Percentiles rank a stretch among this genome's conserved stretches.
Evolutionary conservation across 208 protist species (phyloP).

Genomic region (Leishmania mexicana): DNA sequence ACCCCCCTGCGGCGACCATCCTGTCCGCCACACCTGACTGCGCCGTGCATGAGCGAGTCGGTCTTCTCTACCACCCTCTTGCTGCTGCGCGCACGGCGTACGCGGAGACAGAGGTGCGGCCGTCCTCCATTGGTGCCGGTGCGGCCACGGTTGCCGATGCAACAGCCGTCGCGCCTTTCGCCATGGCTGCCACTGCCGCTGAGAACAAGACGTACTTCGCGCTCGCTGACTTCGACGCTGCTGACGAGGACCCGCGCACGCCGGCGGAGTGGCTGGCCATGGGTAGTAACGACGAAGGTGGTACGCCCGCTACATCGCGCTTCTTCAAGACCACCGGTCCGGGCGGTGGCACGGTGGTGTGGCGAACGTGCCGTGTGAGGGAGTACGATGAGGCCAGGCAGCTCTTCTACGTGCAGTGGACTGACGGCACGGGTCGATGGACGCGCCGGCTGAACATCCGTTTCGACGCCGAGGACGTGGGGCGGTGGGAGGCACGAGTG

Average conservation of each 20-base stretch:
- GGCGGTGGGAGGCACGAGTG: conserved; percentile 75
- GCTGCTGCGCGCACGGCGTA: conserved; percentile 70
- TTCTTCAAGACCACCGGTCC: conserved; percentile 56
- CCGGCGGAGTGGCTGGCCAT: conserved; percentile 85
- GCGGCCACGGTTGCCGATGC: conserved; percentile 8
- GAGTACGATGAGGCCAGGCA: conserved; percentile 65
- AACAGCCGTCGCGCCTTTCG: not conserved
- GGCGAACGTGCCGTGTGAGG: conserved; percentile 74
- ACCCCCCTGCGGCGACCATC: conserved; percentile 3
- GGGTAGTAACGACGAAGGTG: conserved; percentile 40
- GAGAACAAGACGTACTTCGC: conserved; percentile 60
- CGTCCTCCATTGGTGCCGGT: conserved; percentile 1
- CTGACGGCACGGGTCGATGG: conserved; percentile 77
- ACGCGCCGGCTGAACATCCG: conserved; percentile 90
- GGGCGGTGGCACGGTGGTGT: conserved; percentile 39
- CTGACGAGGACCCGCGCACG: conserved; percentile 62
- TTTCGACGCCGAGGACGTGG: conserved; percentile 85
- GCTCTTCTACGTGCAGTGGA: conserved; percentile 81
- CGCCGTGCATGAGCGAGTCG: conserved; percentile 59
- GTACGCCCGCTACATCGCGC: conserved; percentile 83
- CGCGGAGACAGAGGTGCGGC: conserved; percentile 58
- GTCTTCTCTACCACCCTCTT: conserved; percentile 62
- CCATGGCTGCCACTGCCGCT: not conserved
- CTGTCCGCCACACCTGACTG: conserved; percentile 5
- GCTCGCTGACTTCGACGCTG: conserved; percentile 90